Evolutionary conservation across 1,139 yeast genomes (phyloP), one percentile per base, ranked within the genome.

Genomic region (Magnusiomyces fungicola): DNA sequence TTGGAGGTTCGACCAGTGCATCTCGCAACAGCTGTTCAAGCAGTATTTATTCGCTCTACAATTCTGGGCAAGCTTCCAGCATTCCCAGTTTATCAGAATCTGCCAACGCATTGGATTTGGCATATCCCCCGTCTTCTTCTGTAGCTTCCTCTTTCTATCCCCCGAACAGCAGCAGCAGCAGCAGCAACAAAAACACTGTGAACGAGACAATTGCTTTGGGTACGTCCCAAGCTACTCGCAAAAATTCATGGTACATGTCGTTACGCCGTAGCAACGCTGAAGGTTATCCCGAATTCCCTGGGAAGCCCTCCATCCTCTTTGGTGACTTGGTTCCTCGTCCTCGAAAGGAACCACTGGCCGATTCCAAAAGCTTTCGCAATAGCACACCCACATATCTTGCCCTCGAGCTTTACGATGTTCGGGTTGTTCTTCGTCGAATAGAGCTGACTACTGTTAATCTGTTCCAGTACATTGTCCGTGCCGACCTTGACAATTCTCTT

Each of bases 361-460:
- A n/a, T n/a, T n/a, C n/a, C n/a, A n/a, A n/a, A n/a, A n/a, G n/a
- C n/a, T n/a, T n/a, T n/a, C n/a, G 36, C 9, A 14, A 32, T 5
- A 32, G 36, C 36, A 18, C 53, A 3, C 57, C 57, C 14, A 30
- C 55, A 33, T 55, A 52, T 37, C 47, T 55, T 22, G 51, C 59
- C 5, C 49, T 50, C 14, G 55, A 53, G 16, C 50, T 45, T 33
- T 57, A 53, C n/a, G 53, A 50, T 32, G 39, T 55, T 2, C 54
- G 48, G 9, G 59, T 61, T 6, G 58, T 55, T 5, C 51, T 52
- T 30, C 55, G 63, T 14, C 50, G 61, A 19, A 53, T 60, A 18
- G 60, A 60, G 48, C 48, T 61, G 22, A 52, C 56, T 1, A 58
- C 58, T 12, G 60, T 57, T 18, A 51, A 56, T 14, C 50, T 57